These are phyloP conservation scores for Coemansia sp. DNA, from an alignment of 192 early-diverging fungal genomes.

Conservation along the genomic window DNA sequence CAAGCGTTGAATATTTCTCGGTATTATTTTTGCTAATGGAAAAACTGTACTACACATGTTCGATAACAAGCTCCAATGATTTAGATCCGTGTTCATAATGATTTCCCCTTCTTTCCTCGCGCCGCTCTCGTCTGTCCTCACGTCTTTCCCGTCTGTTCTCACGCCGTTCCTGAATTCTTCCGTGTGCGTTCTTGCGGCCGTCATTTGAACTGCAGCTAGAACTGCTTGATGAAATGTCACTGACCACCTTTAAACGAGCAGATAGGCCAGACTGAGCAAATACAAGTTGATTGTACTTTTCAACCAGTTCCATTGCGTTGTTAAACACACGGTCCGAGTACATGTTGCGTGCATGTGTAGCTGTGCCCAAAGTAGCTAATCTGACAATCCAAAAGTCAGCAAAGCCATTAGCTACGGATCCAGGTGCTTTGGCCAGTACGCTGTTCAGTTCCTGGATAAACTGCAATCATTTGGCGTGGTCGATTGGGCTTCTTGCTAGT, in stretches of 20 bases:
- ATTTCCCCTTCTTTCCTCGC: no score
- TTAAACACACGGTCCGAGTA: neutral
- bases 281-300: neutral
- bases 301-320: neutral
- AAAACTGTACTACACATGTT: neutral
- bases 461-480: neutral
- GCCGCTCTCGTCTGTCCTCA: no score
- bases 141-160: no score
- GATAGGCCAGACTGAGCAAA: no score
- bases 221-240: no score
- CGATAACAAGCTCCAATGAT: no score
- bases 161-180: no score
- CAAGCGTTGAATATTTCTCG: conserved; percentile 27
- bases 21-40: neutral
- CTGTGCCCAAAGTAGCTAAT: neutral
- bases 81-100: no score
- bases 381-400: neutral
- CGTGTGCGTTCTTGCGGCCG: no score
- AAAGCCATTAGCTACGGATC: neutral
- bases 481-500: neutral
- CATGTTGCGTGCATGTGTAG: neutral
- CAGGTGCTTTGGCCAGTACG: neutral
- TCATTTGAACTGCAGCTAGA: no score
- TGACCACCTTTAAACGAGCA: no score
- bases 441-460: neutral